These are phyloP conservation scores for Plasmodium ovale DNA, from an alignment of 169 alveolate genomes.

Conservation along the genomic window DNA sequence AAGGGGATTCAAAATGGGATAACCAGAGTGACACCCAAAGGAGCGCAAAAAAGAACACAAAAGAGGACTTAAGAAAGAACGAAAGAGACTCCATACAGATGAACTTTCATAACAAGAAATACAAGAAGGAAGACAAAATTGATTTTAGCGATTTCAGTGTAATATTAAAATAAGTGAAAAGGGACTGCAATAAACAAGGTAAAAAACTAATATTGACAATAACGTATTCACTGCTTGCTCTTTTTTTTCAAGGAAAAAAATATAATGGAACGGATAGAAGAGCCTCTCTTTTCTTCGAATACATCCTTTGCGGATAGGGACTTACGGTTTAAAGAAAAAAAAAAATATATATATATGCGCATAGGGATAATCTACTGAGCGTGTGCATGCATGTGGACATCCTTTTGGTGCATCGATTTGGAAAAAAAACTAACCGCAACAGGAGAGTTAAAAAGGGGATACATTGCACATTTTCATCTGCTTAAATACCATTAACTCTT, in stretches of 20 bases:
- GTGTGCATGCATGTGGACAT: not conserved
- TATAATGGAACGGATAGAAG: conserved; percentile 7
- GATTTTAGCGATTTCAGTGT: not conserved
- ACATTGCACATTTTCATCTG: not conserved
- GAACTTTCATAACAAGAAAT: not conserved
- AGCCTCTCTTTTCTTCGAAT: not conserved
- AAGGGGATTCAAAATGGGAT: not conserved
- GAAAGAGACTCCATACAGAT: not conserved
- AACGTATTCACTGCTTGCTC: not conserved
- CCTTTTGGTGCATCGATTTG: too few relatives aligned
- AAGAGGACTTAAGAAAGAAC: not conserved
- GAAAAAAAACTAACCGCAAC: too few relatives aligned
- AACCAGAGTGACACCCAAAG: not conserved
- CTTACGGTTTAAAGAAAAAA: conserved; percentile 12
- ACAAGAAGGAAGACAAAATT: not conserved
- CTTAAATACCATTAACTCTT: not conserved
- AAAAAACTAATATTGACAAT: not conserved
- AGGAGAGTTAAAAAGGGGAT: too few relatives aligned
- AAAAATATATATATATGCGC: not conserved
- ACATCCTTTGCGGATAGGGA: not conserved
- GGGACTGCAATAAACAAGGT: not conserved
- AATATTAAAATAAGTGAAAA: not conserved
- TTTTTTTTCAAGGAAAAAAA: conserved; percentile 17
- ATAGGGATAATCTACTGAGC: too few relatives aligned
- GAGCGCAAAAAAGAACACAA: not conserved